A percentile compares a stretch with the other conserved stretches of the same genome.
These are phyloP conservation scores for Macadamia integrifolia DNA, from an alignment of 164 flowering plant genomes.

Conservation along the genomic window DNA sequence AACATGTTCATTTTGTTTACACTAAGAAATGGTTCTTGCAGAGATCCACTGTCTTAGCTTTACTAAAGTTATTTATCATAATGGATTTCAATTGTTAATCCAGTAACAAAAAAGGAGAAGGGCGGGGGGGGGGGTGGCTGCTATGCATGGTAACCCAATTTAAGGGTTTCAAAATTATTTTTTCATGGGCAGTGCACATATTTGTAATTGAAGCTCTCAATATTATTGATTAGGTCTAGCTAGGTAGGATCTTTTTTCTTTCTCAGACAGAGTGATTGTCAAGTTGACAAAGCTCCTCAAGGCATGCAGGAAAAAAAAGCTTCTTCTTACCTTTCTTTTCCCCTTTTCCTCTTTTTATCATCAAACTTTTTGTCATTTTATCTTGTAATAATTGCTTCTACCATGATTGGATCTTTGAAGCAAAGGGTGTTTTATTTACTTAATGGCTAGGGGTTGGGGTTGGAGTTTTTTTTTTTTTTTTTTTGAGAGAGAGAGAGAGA, in stretches of 20 bases:
- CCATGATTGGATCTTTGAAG: conserved; percentile 10
- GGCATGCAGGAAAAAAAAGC: conserved; percentile 12
- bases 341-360: neutral
- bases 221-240: conserved; percentile 13
- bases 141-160: too few species aligned
- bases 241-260: conserved; percentile 25
- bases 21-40: too few species aligned
- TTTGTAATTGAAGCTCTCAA: neutral
- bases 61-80: too few species aligned
- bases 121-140: too few species aligned
- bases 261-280: conserved; percentile 40
- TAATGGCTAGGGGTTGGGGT: neutral
- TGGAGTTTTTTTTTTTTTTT: too few species aligned
- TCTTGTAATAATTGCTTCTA: conserved; percentile 25
- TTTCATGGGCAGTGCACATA: neutral
- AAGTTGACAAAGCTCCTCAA: conserved; percentile 34
- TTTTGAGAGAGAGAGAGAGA: neutral
- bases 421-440: conserved; percentile 1
- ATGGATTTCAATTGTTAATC: too few species aligned
- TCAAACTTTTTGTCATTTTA: conserved; percentile 2
- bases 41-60: too few species aligned
- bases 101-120: too few species aligned
- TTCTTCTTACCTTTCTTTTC: conserved; percentile 3
- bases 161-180: neutral
- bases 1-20: too few species aligned